Evolutionary conservation across 495 filamentous ascomycete genomes (phyloP).

Genomic region (Xanthoparmelia taractica): DNA sequence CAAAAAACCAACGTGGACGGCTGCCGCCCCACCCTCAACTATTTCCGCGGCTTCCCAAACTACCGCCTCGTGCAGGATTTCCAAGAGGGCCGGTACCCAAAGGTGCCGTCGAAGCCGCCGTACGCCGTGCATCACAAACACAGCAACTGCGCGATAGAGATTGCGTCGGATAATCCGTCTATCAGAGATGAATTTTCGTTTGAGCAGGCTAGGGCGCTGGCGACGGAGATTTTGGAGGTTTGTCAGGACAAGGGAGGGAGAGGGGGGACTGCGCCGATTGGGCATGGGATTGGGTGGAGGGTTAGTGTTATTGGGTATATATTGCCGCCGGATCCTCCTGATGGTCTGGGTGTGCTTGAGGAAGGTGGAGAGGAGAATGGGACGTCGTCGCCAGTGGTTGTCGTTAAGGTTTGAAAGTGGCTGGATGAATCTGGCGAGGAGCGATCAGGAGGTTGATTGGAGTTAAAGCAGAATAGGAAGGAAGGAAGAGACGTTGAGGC

Average conservation of each 20-base stretch:
- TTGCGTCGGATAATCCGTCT: background rate
- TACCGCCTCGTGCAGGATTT: constrained; percentile 9
- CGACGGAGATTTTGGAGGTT: background rate
- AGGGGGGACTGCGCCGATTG: constrained; percentile 3
- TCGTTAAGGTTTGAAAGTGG: background rate
- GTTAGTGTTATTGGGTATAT: background rate
- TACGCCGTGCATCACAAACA: background rate
- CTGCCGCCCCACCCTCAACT: constrained; percentile 10
- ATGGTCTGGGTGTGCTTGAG: background rate
- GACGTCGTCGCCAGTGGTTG: background rate
- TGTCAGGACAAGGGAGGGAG: background rate
- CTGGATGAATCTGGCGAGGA: background rate
- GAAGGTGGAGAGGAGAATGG: background rate
- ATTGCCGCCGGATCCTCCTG: background rate
- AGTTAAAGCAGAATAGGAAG: background rate
- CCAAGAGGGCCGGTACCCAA: background rate
- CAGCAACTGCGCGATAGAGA: background rate
- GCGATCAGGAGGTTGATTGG: too few species aligned
- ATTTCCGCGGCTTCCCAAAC: background rate
- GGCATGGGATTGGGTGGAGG: background rate
- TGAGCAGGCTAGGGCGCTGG: constrained; percentile 9
- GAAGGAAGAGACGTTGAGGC: too few species aligned
- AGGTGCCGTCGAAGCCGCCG: background rate
- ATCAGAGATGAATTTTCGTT: background rate
- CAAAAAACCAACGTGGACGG: background rate